Base-by-base conservation (phyloP, 192 early-diverging fungal species). In the Coemansia sp. region DNA sequence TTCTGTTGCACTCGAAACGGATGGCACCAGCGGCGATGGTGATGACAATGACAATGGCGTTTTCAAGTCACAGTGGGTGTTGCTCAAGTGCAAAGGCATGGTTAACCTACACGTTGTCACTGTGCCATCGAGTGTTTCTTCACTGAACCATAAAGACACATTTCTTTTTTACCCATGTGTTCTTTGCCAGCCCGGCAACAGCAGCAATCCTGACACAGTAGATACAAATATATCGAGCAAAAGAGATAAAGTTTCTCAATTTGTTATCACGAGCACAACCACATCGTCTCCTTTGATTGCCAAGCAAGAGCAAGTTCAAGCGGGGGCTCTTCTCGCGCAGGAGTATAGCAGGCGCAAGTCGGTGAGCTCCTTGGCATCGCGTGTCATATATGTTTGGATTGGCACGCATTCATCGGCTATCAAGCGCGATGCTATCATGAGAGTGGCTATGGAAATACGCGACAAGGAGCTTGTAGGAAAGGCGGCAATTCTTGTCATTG, bases 51-150 rank as follows among this genome's bases (percentile, higher is more conserved):
- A 0, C 16, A 36, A 67, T 19, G 62, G 47, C 51, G 26, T 42
- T 11, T 60, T 64, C 37, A 65, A 76, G 18, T 55, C 61, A 15
- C 78, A 72, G 43, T 82, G 80, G 80, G 65, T 63, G 12, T 57
- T 82, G 76, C 68, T 82, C 41, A 77, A 72, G 61, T 82, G 80
- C 55, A 82, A 77, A 65, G 80, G 80, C 6, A 74, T 71, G 58
- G 26, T 66, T 41, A 71, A 82, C 41, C 76, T 82, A 22, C 76
- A 82, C 15, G 63, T 82, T 8, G 75, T 78, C 54, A 78, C 68
- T 43, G 80, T 82, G 4, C 71, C 74, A 3, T 39, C 69, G 4
- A 43, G 65, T 58, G 22, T 73, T 16, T 64, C 63, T 11, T 82
- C 80, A 32, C 68, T 82, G 11, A 78, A 78, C 66, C 80, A 82